These are phyloP conservation scores for Trametes villosa DNA, from an alignment of 768 basidiomycete genomes.

Conservation along the genomic window DNA sequence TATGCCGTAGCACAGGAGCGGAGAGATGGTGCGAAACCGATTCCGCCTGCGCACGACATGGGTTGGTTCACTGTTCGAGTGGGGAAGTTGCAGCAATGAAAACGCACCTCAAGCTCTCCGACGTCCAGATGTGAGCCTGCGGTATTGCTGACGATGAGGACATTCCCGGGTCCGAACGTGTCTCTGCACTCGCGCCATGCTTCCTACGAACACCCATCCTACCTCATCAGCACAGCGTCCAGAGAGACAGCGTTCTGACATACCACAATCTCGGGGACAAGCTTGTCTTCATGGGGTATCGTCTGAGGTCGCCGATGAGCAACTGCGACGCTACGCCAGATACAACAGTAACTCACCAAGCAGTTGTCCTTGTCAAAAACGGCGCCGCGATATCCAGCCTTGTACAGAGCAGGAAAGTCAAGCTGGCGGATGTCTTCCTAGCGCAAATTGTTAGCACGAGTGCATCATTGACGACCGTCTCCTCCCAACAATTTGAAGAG, in stretches of 20 bases:
- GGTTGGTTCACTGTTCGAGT: not conserved
- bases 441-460: conserved; percentile 19
- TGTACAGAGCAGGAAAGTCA: conserved; percentile 72
- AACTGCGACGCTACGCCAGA: not conserved
- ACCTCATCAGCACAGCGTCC: too few species aligned
- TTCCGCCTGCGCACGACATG: conserved; percentile 66
- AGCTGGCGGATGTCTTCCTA: conserved; percentile 82
- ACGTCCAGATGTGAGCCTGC: conserved; percentile 82
- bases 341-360: conserved; percentile 55
- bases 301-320: conserved; percentile 55
- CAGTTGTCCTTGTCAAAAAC: conserved; percentile 99
- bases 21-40: conserved; percentile 77
- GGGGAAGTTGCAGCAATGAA: not conserved
- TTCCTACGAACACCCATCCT: too few species aligned
- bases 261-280: conserved; percentile 80
- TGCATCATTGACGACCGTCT: too few species aligned
- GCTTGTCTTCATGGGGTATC: conserved; percentile 70
- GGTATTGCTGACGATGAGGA: conserved; percentile 94
- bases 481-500: too few species aligned
- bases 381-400: conserved; percentile 84
- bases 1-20: conserved; percentile 83
- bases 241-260: too few species aligned
- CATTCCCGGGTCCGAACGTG: conserved; percentile 75
- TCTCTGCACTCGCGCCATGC: conserved; percentile 76
- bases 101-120: conserved; percentile 73